Base-by-base conservation (phyloP, 768 basidiomycete species). In the Pleurotus platypus region DNA sequence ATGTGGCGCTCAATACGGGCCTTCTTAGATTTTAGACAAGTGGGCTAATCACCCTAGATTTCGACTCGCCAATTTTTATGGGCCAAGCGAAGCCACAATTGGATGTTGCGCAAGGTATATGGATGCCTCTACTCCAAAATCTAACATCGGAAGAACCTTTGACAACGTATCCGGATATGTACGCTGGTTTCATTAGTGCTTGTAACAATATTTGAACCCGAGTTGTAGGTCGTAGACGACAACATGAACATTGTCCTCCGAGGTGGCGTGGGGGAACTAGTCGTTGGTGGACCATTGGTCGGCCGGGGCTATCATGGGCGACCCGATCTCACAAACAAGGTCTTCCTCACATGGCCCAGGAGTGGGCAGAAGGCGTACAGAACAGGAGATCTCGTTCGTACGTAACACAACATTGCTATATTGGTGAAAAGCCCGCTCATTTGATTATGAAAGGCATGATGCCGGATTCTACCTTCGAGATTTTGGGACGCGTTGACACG, bases 11-110 rank as follows among this genome's bases (percentile, higher is more conserved):
- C 37, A 58, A 13, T 47, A 45, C 45, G 45, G 12, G 22, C 27
- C 9, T 57, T 9, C 38, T 8, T 56, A 70, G 72, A 72, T 73
- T 38, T 64, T 81, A 24, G 76, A 80, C 55, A 78, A 75, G 59
- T 81, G 80, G 80, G 74, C 75, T 1, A 62, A 75, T 49, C 78
- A 78, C 58, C 72, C 73, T 15, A 68, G 68, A 59, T 70, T 81
- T 37, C 71, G 70, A 20, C 65, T 81, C 11, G 78, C 74, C 8
- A 81, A 81, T 58, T 80, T 80, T 58, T 80, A 81, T 60, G 79
- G 80, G 1, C 80, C 80, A 15, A 81, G 75, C 51, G 80, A 81
- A 63, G 79, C 72, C 18, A 80, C 80, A 6, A 81, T 81, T 59
- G 80, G 80, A 8, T 81, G 80, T 61, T 77, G 75, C 54, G 74